phyloP scores from a whole-genome alignment of 176 grass and related monocot species.

The Oryza meridionalis region DNA sequence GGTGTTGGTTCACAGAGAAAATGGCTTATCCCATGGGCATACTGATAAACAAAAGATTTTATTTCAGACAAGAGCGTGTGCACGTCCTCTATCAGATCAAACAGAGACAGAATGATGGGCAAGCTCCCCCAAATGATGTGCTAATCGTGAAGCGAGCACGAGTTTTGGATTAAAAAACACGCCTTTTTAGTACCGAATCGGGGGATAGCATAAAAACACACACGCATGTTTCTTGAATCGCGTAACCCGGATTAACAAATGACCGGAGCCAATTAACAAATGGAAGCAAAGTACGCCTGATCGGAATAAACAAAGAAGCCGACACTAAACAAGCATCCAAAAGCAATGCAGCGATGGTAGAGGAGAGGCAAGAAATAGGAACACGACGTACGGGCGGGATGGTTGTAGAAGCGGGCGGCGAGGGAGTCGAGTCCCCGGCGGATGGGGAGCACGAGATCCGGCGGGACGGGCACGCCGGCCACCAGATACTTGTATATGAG shows the following conservation, averaged over 20 bases:
- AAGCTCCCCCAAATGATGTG: not conserved
- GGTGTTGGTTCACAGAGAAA: not conserved
- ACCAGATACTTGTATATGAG: conserved; percentile 88
- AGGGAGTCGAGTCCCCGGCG: conserved; percentile 71
- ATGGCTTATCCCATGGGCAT: not conserved
- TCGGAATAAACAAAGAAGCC: conserved; percentile 54
- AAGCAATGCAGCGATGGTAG: conserved; percentile 10
- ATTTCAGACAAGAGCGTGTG: not conserved
- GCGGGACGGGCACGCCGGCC: conserved; percentile 73
- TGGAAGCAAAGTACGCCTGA: conserved; percentile 49
- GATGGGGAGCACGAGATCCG: conserved; percentile 69
- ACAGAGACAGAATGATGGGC: not conserved
- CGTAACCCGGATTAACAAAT: conserved; percentile 51
- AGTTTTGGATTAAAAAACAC: conserved; percentile 31
- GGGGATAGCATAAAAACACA: not conserved
- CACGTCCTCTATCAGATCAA: conserved; percentile 1
- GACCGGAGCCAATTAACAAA: conserved; percentile 44
- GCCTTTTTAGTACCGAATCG: conserved; percentile 32
- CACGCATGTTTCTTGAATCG: conserved; percentile 39
- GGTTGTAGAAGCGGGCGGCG: conserved; percentile 67
- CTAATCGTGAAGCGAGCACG: not conserved
- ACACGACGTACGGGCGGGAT: conserved; percentile 42
- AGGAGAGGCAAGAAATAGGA: not conserved
- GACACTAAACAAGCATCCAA: not conserved
- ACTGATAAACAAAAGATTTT: not conserved